Conservation (phyloP, 2,329 filamentous ascomycete species). For the Sordariomycetes sp. region DNA sequence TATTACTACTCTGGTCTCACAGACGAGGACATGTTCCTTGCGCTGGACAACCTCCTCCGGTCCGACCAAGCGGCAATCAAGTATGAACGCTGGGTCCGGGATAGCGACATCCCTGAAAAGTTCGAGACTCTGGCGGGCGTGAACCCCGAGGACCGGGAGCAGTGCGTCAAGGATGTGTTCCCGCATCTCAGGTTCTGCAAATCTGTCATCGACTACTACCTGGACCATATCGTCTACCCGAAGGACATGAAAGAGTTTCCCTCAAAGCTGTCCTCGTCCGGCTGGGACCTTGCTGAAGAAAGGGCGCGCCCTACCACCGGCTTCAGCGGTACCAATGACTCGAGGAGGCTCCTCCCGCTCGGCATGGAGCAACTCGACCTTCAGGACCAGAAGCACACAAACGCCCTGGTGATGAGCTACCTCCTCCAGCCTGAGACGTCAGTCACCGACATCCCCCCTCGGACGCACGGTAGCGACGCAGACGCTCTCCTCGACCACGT, state of each 20-base stretch:
- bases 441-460: slow-evolving; percentile 16
- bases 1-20: slow-evolving; percentile 47
- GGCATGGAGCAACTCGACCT: slow-evolving; percentile 46
- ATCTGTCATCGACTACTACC: slow-evolving; percentile 50
- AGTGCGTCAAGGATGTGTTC: slow-evolving; percentile 39
- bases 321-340: slow-evolving; percentile 63
- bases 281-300: slow-evolving; percentile 50
- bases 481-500: slow-evolving; percentile 34
- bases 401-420: slow-evolving; percentile 52
- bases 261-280: slow-evolving; percentile 51
- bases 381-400: slow-evolving; percentile 47
- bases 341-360: slow-evolving; percentile 44
- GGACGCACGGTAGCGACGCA: slow-evolving; percentile 17
- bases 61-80: slow-evolving; percentile 40
- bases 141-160: slow-evolving; percentile 44
- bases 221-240: slow-evolving; percentile 47
- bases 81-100: slow-evolving; percentile 37
- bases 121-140: slow-evolving; percentile 36
- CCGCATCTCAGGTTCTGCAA: slow-evolving; percentile 40
- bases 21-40: slow-evolving; percentile 34
- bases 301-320: slow-evolving; percentile 45
- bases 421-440: slow-evolving; percentile 44
- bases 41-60: slow-evolving; percentile 33
- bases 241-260: slow-evolving; percentile 53
- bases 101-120: slow-evolving; percentile 17